phyloP scores from a whole-genome alignment of 345 rosid species.

The Corymbia maculata region DNA sequence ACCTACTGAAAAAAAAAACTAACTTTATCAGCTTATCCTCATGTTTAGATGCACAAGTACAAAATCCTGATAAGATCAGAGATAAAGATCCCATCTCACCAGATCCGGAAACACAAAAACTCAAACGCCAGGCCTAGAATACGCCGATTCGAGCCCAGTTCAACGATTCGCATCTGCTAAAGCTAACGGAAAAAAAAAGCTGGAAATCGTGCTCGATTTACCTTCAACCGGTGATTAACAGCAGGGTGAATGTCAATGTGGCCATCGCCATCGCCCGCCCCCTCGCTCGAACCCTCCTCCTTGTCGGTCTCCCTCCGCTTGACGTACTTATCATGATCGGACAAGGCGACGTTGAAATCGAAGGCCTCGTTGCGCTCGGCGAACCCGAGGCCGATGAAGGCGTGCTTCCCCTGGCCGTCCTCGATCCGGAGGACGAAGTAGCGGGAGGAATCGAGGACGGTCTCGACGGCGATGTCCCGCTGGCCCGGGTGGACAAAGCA shows the following conservation, averaged over 20 bases:
- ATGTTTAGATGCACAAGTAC: neutral
- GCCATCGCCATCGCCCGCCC: conserved; percentile 30
- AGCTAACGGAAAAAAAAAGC: neutral
- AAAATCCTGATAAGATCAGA: neutral
- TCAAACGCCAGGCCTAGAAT: neutral
- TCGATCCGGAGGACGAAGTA: conserved; percentile 95
- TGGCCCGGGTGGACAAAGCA: conserved; percentile 83
- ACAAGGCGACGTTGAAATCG: conserved; percentile 97
- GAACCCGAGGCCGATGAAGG: conserved; percentile 93
- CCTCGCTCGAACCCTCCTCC: conserved; percentile 58
- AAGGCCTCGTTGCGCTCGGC: conserved; percentile 93
- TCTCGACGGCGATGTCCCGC: conserved; percentile 84
- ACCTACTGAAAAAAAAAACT: neutral
- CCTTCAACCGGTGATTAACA: conserved; percentile 94
- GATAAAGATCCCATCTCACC: neutral
- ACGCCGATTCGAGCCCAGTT: neutral
- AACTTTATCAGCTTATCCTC: neutral
- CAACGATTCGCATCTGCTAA: neutral
- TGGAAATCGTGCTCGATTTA: neutral
- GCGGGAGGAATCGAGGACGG: conserved; percentile 95
- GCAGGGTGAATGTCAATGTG: conserved; percentile 97
- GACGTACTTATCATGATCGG: conserved; percentile 93
- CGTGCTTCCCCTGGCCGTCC: conserved; percentile 91
- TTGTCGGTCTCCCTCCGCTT: conserved; percentile 67
- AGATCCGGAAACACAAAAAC: neutral